Base-by-base conservation (phyloP, 768 basidiomycete species). In the Lepiota brunneoincarnata region DNA sequence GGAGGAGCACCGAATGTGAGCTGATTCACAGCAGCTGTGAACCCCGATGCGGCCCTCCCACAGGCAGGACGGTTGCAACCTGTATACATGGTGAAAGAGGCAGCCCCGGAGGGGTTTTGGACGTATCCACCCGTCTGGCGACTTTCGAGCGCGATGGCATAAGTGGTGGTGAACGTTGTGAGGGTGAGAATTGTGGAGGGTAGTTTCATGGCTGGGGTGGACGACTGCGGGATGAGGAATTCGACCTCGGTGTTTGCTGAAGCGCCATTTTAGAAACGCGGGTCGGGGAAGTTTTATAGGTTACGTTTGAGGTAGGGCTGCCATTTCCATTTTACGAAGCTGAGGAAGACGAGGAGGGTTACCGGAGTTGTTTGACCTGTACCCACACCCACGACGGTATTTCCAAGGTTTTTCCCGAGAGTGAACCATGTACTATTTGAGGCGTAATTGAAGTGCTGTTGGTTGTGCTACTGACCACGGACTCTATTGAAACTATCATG, bases 81-180 rank as follows among this genome's bases (percentile, higher is more conserved):
- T 11, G 69, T 71, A 64, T 83, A 83, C 59, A 69, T 63, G 10
- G 83, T 84, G 72, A 84, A 84, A 17, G 80, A 79, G n/a, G 82
- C 75, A 12, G 60, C 57, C 18, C 81, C 82, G 17, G 79, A 80
- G 1, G 81, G 56, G 24, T 65, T 72, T 64, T 84, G 83, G 24
- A 83, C 57, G 56, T 82, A 85, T 10, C 79, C 81, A 15, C 76
- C 80, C 2, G 73, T 70, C 7, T 77, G 76, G 14, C 70, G 65
- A 36, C 60, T 60, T 38, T 70, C 62, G 9, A 72, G 54, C 14
- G 62, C 63, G 31, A 53, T 60, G 23, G 66, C 67, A 23, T 64
- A 60, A 15, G 54, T 67, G 15, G 58, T 56, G 26, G 59, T 42
- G n/a, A 64, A 35, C 26, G 37, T 51, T 17, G 61, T 48, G 45